These are phyloP conservation scores for Exophiala xenobiotica DNA, from an alignment of 2,329 filamentous ascomycete species.

Conservation along the genomic window DNA sequence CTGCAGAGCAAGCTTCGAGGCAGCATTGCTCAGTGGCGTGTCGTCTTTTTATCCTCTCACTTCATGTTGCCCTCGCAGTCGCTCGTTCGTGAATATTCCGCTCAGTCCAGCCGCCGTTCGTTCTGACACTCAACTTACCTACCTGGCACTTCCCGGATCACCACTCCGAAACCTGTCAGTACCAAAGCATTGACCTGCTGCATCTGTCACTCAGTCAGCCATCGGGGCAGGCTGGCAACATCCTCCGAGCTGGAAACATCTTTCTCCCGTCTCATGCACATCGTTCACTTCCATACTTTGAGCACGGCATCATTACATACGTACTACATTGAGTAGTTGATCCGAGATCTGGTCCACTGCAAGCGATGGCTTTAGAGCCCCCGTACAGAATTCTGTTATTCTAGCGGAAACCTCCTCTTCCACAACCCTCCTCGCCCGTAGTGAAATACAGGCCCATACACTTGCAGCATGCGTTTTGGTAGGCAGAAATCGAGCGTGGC, in stretches of 20 bases:
- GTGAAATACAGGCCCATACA: no score
- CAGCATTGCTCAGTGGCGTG: background rate
- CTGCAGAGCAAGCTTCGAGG: background rate
- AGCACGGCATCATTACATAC: background rate
- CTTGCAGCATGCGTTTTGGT: slow-evolving; percentile 21
- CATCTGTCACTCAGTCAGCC: no score
- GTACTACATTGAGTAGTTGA: background rate
- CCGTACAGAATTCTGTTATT: background rate
- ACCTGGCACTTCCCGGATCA: background rate
- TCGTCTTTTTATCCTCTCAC: slow-evolving; percentile 1
- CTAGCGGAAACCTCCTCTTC: background rate
- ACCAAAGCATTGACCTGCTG: background rate
- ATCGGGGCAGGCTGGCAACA: no score
- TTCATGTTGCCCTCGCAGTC: background rate
- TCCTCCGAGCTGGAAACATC: background rate
- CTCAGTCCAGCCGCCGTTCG: background rate
- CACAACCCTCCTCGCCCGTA: no score
- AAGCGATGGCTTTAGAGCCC: background rate
- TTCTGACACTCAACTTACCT: background rate
- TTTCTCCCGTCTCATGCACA: background rate
- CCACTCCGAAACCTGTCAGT: background rate
- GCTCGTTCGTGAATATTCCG: background rate
- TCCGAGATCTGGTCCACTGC: background rate
- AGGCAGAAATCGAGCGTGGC: slow-evolving; percentile 17
- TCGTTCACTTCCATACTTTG: background rate